Conservation (phyloP, 2,329 filamentous ascomycete species). For the Tolypocladium endophyticum region DNA sequence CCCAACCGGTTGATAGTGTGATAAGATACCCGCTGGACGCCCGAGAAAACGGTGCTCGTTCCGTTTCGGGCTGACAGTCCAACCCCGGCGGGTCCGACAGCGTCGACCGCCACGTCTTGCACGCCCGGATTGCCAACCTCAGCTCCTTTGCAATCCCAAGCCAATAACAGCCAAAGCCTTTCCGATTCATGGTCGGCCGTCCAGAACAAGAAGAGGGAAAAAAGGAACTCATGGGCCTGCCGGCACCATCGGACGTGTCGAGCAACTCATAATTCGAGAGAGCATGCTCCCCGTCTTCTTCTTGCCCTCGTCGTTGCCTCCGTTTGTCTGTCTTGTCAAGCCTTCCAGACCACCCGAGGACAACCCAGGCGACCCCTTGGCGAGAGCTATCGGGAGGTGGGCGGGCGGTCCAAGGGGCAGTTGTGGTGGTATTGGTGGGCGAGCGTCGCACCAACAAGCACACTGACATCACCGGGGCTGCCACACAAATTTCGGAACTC, state of each 20-base stretch:
- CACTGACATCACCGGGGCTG: slow-evolving; percentile 6
- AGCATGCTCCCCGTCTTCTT: neutral
- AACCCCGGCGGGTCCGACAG: slow-evolving; percentile 5
- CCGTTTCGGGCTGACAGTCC: slow-evolving; percentile 2
- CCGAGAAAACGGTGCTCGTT: neutral
- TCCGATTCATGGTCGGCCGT: slow-evolving; percentile 1
- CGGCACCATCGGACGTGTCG: neutral
- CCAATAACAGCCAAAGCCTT: slow-evolving; percentile 1
- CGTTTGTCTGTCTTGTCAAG: neutral
- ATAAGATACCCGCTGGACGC: neutral
- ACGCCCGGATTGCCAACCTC: neutral
- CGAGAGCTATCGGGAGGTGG: neutral
- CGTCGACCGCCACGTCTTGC: slow-evolving; percentile 1
- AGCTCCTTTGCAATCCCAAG: neutral
- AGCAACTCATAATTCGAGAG: neutral
- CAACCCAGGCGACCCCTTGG: neutral
- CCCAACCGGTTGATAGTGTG: neutral
- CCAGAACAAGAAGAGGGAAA: neutral
- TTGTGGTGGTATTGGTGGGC: neutral
- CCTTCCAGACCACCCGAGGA: neutral
- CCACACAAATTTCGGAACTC: neutral
- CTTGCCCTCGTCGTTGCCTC: neutral
- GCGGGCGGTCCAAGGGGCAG: neutral
- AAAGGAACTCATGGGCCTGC: neutral
- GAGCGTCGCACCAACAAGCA: slow-evolving; percentile 4